These are phyloP conservation scores for Colletotrichum somersetense DNA, from an alignment of 2,329 filamentous ascomycete species.

Conservation along the genomic window DNA sequence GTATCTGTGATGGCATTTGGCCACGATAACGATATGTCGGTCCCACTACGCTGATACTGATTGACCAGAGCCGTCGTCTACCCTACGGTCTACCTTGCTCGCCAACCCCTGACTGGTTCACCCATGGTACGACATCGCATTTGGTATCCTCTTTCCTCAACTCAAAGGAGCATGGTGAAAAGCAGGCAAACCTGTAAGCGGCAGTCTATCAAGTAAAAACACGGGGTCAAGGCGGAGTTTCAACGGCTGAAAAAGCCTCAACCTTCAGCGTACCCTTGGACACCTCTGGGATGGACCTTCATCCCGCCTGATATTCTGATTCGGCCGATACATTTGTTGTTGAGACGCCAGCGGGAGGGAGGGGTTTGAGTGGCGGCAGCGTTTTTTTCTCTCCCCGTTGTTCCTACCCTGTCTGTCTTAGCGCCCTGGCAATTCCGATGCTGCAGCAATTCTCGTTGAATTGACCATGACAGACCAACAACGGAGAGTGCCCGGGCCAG, in stretches of 20 bases:
- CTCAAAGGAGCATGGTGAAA: conserved; percentile 23
- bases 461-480: conserved; percentile 31
- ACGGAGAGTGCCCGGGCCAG: not conserved
- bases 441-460: conserved; percentile 42
- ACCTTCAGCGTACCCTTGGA: conserved; percentile 31
- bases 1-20: conserved; percentile 40
- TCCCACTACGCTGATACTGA: conserved; percentile 25
- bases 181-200: conserved; percentile 11
- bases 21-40: conserved; percentile 35
- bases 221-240: conserved; percentile 18
- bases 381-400: conserved; percentile 27
- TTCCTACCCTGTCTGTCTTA: conserved; percentile 20
- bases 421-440: conserved; percentile 22
- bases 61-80: conserved; percentile 17
- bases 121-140: conserved; percentile 2
- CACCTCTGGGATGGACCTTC: conserved; percentile 1
- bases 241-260: conserved; percentile 28
- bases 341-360: conserved; percentile 25
- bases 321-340: conserved; percentile 29
- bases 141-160: conserved; percentile 11
- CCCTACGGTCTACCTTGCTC: conserved; percentile 15
- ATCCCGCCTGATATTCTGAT: conserved; percentile 16
- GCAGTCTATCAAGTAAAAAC: conserved; percentile 9
- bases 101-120: conserved; percentile 25
- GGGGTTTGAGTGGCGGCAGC: conserved; percentile 25